phyloP scores from a whole-genome alignment of 352 stramenopile genomes.

The Thalassiosira mediterranea region DNA sequence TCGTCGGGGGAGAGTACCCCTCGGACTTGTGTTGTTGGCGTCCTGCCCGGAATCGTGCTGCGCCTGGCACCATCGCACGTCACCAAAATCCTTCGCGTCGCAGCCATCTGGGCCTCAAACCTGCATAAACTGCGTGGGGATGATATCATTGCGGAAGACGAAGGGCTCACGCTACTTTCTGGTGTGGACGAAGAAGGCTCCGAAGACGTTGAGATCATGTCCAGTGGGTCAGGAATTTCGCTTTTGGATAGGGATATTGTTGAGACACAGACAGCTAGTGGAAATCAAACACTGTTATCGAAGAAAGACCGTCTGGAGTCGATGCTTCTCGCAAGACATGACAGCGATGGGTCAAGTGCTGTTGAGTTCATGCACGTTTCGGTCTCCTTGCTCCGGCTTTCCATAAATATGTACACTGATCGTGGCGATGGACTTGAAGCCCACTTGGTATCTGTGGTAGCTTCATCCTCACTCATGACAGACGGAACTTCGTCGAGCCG shows the following conservation, averaged over 20 bases:
- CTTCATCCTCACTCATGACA: slow-evolving; percentile 56
- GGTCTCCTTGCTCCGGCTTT: slow-evolving; percentile 58
- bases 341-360: slow-evolving; percentile 15
- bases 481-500: slow-evolving; percentile 67
- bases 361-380: slow-evolving; percentile 66
- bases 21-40: slow-evolving; percentile 72
- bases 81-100: slow-evolving; percentile 68
- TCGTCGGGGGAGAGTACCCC: slow-evolving; percentile 52
- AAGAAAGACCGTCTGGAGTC: slow-evolving; percentile 54
- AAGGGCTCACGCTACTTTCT: slow-evolving; percentile 13
- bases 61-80: slow-evolving; percentile 65
- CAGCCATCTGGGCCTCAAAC: slow-evolving; percentile 69
- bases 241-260: slow-evolving; percentile 40
- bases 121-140: slow-evolving; percentile 53
- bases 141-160: background rate
- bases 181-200: slow-evolving; percentile 42
- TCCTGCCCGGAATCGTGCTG: slow-evolving; percentile 74
- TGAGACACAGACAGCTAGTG: background rate
- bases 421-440: slow-evolving; percentile 71
- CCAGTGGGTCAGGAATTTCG: slow-evolving; percentile 58
- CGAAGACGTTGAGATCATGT: slow-evolving; percentile 58
- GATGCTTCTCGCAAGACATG: slow-evolving; percentile 36
- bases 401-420: slow-evolving; percentile 58
- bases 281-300: slow-evolving; percentile 23
- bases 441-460: slow-evolving; percentile 79